Conservation (phyloP, 345 rosid species). For the Microthlaspi erraticum region DNA sequence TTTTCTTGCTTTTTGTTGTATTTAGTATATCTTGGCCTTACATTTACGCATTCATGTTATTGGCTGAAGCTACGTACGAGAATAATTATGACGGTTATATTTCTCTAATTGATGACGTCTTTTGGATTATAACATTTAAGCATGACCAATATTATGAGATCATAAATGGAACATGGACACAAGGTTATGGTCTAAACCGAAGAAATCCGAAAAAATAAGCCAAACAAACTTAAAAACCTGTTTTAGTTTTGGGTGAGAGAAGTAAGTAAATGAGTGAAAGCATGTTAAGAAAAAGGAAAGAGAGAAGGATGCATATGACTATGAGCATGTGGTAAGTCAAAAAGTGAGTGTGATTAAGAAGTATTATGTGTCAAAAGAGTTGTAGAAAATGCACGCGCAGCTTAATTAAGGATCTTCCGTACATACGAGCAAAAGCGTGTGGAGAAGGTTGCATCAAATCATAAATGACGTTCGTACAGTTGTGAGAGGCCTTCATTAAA, state of each 20-base stretch:
- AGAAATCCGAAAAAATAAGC: too few species aligned
- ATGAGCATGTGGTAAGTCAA: slow-evolving; percentile 13
- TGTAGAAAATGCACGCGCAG: slow-evolving; percentile 28
- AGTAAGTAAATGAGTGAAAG: too few species aligned
- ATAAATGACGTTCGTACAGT: slow-evolving; percentile 38
- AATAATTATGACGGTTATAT: background rate
- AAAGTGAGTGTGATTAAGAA: slow-evolving; percentile 10
- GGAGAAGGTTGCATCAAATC: slow-evolving; percentile 36
- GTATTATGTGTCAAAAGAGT: slow-evolving; percentile 30
- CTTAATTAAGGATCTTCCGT: slow-evolving; percentile 37
- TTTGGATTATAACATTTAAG: background rate
- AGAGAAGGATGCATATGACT: background rate
- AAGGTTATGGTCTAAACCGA: too few species aligned
- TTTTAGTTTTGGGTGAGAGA: too few species aligned
- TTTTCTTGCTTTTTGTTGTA: slow-evolving; percentile 32
- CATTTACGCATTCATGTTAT: slow-evolving; percentile 44
- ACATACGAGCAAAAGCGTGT: slow-evolving; percentile 45
- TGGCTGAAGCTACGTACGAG: slow-evolving; percentile 24
- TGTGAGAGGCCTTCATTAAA: slow-evolving; percentile 19
- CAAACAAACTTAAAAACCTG: too few species aligned
- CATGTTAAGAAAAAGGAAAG: background rate
- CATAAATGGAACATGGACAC: too few species aligned
- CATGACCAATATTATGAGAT: background rate
- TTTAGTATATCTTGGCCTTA: slow-evolving; percentile 46
- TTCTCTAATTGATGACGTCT: background rate